These are phyloP conservation scores for Rhodotorula sphaerocarpa DNA, from an alignment of 768 basidiomycete genomes.

Conservation along the genomic window DNA sequence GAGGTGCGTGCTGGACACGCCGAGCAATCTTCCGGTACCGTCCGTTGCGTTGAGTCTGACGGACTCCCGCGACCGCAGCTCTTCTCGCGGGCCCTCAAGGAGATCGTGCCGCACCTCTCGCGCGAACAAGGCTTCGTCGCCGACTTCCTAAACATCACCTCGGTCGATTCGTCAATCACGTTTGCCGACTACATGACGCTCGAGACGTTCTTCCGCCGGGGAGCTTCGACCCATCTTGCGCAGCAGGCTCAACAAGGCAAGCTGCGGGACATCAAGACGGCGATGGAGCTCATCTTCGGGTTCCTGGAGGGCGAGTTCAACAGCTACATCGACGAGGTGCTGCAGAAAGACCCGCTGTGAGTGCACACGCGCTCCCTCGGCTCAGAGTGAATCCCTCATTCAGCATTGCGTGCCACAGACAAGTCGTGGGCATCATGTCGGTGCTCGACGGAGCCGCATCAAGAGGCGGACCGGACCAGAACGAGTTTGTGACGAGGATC, in stretches of 20 bases:
- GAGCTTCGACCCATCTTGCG: constrained; percentile 62
- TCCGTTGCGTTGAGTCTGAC: too few relatives aligned
- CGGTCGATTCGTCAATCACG: constrained; percentile 59
- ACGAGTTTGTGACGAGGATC: constrained; percentile 60
- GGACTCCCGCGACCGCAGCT: constrained; percentile 49
- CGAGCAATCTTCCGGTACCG: too few relatives aligned
- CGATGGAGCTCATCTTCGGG: constrained; percentile 91
- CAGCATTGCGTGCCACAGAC: constrained; percentile 50
- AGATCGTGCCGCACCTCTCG: constrained; percentile 65
- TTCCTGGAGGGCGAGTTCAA: constrained; percentile 78
- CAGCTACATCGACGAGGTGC: constrained; percentile 69
- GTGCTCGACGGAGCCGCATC: constrained; percentile 65
- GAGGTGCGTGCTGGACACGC: constrained; percentile 54
- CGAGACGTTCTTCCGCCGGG: constrained; percentile 86
- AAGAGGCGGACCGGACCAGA: constrained; percentile 72
- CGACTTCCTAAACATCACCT: constrained; percentile 86
- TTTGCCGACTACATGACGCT: constrained; percentile 92
- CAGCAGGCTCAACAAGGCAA: constrained; percentile 50
- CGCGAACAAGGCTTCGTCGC: constrained; percentile 79
- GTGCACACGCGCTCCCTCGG: constrained; percentile 38
- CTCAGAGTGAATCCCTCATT: too few relatives aligned
- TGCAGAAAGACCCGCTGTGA: constrained; percentile 69
- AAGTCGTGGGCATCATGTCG: constrained; percentile 72
- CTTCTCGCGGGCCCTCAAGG: constrained; percentile 63
- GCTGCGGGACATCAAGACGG: constrained; percentile 54